Percentiles rank a stretch among this genome's conserved stretches.
phyloP scores from a whole-genome alignment of 2,329 filamentous ascomycete genomes.

The Zopfia rhizophila region DNA sequence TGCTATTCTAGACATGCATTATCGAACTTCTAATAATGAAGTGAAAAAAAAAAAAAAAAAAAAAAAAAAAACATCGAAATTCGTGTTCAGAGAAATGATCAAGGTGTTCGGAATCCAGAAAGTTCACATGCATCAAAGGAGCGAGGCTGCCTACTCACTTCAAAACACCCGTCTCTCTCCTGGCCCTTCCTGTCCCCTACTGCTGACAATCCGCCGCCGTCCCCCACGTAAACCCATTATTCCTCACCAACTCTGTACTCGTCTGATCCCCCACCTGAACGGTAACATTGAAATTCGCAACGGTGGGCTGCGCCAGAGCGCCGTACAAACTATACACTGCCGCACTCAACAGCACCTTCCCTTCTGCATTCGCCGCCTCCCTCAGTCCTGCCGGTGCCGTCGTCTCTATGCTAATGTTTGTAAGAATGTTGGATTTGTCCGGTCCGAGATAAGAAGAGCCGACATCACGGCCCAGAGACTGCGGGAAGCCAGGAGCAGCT shows the following conservation, averaged over 20 bases:
- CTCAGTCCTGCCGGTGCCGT: conserved; percentile 22
- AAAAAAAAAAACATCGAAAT: too few relatives aligned
- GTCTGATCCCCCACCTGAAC: conserved; percentile 28
- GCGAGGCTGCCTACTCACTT: too few relatives aligned
- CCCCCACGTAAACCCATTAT: conserved; percentile 7
- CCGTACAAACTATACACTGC: conserved; percentile 43
- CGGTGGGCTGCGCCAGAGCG: conserved; percentile 14
- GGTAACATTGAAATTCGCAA: conserved; percentile 34
- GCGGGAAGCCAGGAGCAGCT: conserved; percentile 31
- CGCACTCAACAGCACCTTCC: conserved; percentile 31
- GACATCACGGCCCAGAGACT: conserved; percentile 42
- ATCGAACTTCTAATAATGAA: too few relatives aligned
- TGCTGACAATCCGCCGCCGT: neutral
- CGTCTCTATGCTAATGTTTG: conserved; percentile 36
- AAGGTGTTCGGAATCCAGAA: too few relatives aligned
- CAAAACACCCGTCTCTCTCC: too few relatives aligned
- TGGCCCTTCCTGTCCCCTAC: too few relatives aligned
- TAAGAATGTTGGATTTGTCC: conserved; percentile 31
- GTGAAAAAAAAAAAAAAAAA: too few relatives aligned
- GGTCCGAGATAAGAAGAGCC: conserved; percentile 53
- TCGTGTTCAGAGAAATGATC: too few relatives aligned
- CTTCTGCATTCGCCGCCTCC: conserved; percentile 16
- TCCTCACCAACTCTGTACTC: conserved; percentile 23
- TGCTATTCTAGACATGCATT: too few relatives aligned
- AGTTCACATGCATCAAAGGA: too few relatives aligned